Conservation (phyloP, 2,329 filamentous ascomycete genomes). For the Fusarium torreyae region DNA sequence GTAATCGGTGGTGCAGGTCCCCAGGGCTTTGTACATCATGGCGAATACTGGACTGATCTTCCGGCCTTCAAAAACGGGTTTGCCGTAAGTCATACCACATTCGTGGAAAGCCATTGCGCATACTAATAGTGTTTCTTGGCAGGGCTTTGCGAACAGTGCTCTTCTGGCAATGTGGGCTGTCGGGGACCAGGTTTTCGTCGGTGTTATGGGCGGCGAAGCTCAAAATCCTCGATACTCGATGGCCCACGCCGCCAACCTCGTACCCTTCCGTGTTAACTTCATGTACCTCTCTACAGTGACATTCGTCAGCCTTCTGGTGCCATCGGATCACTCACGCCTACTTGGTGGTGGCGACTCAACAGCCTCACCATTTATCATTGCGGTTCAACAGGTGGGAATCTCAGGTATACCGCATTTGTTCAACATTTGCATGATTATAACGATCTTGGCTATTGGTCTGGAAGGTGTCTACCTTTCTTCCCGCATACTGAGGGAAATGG, state of each 20-base stretch:
- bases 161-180: slow-evolving; percentile 43
- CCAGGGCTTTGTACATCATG: slow-evolving; percentile 3
- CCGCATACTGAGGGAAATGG: slow-evolving; percentile 36
- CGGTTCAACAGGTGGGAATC: slow-evolving; percentile 13
- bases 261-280: slow-evolving; percentile 41
- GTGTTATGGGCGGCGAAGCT: slow-evolving; percentile 44
- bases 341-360: slow-evolving; percentile 30
- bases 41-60: slow-evolving; percentile 21
- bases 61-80: slow-evolving; percentile 38
- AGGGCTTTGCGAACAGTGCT: slow-evolving; percentile 33
- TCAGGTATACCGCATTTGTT: slow-evolving; percentile 19
- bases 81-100: slow-evolving; percentile 1
- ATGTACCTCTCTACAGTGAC: slow-evolving; percentile 41
- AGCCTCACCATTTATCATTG: slow-evolving; percentile 41
- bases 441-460: slow-evolving; percentile 34
- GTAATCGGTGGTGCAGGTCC: slow-evolving; percentile 20
- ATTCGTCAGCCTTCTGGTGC: slow-evolving; percentile 37
- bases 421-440: slow-evolving; percentile 42
- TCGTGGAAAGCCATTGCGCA: no score
- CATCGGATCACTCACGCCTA: slow-evolving; percentile 30
- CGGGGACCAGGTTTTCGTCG: slow-evolving; percentile 44
- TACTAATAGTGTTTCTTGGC: no score
- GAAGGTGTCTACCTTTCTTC: slow-evolving; percentile 37
- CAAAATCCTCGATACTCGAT: slow-evolving; percentile 37
- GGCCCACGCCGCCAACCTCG: slow-evolving; percentile 38